These are phyloP conservation scores for Penicillium taxi DNA, from an alignment of 495 filamentous ascomycete genomes.

Conservation along the genomic window DNA sequence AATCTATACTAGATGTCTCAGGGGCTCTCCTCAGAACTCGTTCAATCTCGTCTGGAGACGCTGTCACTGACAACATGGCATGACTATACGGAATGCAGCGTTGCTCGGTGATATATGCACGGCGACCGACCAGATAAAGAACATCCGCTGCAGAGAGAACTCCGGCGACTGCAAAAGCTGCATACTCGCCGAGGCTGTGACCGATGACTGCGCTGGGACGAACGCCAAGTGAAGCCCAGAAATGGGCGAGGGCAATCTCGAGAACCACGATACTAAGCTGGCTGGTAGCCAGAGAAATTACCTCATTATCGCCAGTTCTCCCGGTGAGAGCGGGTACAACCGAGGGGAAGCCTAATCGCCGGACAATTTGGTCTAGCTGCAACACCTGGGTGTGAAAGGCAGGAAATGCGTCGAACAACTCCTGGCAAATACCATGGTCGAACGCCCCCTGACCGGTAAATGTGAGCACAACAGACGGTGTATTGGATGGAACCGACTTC, in stretches of 20 bases:
- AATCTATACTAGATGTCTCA: neutral
- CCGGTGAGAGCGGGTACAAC: conserved; percentile 34
- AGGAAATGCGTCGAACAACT: conserved; percentile 20
- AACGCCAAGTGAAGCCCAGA: conserved; percentile 69
- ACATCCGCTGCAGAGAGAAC: conserved; percentile 68
- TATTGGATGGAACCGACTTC: neutral
- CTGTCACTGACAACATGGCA: conserved; percentile 52
- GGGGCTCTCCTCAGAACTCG: neutral
- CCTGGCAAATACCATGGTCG: conserved; percentile 32
- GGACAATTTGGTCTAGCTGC: neutral
- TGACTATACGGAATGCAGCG: conserved; percentile 13
- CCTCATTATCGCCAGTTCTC: conserved; percentile 9
- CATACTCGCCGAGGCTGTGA: conserved; percentile 80
- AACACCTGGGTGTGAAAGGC: conserved; percentile 12
- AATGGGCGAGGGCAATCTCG: conserved; percentile 67
- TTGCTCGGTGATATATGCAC: conserved; percentile 17
- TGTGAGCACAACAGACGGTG: conserved; percentile 43
- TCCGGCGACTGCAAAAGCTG: conserved; percentile 69
- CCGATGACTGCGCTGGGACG: conserved; percentile 65
- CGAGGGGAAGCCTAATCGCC: neutral
- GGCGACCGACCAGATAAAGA: conserved; percentile 44
- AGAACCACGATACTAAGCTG: conserved; percentile 64
- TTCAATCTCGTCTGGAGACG: conserved; percentile 3
- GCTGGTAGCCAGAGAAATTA: conserved; percentile 44
- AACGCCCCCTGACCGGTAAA: conserved; percentile 67